Percentiles rank a stretch among this genome's conserved stretches.
Conservation (phyloP, 345 rosid species). For the Limnanthes douglasii region DNA sequence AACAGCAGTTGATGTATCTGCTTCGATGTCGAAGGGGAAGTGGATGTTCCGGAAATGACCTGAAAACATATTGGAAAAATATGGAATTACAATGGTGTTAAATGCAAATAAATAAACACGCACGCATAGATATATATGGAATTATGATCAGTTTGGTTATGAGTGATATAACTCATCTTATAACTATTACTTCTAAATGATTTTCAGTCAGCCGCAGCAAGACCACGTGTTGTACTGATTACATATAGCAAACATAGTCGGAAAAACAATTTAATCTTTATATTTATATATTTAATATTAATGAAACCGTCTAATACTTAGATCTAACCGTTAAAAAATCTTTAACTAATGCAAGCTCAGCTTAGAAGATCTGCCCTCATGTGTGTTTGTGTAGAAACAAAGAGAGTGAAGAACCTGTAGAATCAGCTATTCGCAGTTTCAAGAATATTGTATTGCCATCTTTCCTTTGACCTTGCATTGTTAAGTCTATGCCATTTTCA, state of each 20-base stretch:
- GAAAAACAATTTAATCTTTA: too few relatives aligned
- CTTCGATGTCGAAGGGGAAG: slow-evolving; percentile 82
- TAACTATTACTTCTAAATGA: too few relatives aligned
- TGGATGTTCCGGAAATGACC: slow-evolving; percentile 84
- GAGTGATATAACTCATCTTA: too few relatives aligned
- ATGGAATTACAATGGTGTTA: not conserved
- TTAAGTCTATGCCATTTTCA: slow-evolving; percentile 37
- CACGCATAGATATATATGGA: too few relatives aligned
- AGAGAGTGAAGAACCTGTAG: slow-evolving; percentile 47
- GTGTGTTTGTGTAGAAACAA: slow-evolving; percentile 1
- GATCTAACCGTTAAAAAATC: not conserved
- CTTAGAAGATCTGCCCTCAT: too few relatives aligned
- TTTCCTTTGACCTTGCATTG: slow-evolving; percentile 74
- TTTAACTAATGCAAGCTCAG: too few relatives aligned
- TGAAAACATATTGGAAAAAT: slow-evolving; percentile 12
- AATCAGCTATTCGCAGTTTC: slow-evolving; percentile 73
- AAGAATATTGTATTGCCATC: slow-evolving; percentile 67
- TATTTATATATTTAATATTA: not conserved
- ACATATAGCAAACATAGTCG: too few relatives aligned
- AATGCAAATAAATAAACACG: not conserved
- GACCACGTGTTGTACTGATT: too few relatives aligned
- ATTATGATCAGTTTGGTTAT: too few relatives aligned
- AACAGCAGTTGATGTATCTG: slow-evolving; percentile 75
- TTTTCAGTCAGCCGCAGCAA: too few relatives aligned
- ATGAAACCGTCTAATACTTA: not conserved